These are phyloP conservation scores for Penicillium bovifimosum DNA, from an alignment of 495 filamentous ascomycete species.

Conservation along the genomic window DNA sequence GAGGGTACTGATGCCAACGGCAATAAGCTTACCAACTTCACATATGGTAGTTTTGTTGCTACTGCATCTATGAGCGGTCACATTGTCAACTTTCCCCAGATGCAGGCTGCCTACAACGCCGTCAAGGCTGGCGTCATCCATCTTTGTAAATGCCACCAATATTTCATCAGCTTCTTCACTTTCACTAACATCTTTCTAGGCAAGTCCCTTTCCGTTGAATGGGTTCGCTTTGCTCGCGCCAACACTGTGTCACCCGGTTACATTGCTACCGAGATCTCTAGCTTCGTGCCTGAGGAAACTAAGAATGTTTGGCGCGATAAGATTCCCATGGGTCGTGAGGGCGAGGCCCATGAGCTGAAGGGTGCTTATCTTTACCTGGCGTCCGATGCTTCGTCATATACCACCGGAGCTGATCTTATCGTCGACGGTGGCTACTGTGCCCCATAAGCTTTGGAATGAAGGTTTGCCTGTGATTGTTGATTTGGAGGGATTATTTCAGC, in stretches of 20 bases:
- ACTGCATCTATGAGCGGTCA: conserved; percentile 81
- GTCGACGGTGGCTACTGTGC: conserved; percentile 58
- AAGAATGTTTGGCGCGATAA: conserved; percentile 74
- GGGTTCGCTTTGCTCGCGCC: conserved; percentile 76
- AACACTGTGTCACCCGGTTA: conserved; percentile 86
- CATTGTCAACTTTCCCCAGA: conserved; percentile 82
- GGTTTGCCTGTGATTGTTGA: not conserved
- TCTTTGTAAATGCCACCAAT: conserved; percentile 50
- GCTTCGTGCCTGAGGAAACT: conserved; percentile 62
- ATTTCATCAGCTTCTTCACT: not conserved
- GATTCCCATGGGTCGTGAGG: conserved; percentile 68
- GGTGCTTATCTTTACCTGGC: conserved; percentile 86
- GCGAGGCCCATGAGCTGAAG: conserved; percentile 67
- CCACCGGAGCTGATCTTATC: conserved; percentile 69
- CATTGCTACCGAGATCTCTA: conserved; percentile 77
- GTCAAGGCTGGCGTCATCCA: conserved; percentile 84
- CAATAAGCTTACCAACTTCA: conserved; percentile 59
- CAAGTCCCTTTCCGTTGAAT: conserved; percentile 77
- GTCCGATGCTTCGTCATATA: conserved; percentile 77
- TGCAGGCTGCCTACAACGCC: conserved; percentile 82
- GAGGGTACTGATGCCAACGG: conserved; percentile 63
- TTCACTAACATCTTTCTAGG: conserved; percentile 29
- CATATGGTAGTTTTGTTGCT: conserved; percentile 67
- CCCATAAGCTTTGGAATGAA: conserved; percentile 12
- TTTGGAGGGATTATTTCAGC: not conserved